These are phyloP conservation scores for Pseudoscleropodium purum DNA, from an alignment of 225 moss, liverwort and hornwort species.

Conservation along the genomic window DNA sequence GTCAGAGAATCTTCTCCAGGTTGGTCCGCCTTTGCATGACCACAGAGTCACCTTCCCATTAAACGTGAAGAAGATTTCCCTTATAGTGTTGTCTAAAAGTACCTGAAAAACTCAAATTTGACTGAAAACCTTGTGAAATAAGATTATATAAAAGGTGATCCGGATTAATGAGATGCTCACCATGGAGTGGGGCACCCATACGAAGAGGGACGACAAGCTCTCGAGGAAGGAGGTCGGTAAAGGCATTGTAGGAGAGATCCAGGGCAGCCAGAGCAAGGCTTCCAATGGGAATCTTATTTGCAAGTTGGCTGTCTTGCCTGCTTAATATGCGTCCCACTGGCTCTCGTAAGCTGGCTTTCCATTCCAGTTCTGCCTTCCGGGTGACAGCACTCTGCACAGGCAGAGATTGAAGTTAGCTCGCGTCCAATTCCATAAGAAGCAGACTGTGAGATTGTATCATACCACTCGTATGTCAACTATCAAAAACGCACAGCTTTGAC, in stretches of 20 bases:
- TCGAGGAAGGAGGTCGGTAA: constrained; percentile 53
- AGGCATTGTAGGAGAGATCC: constrained; percentile 71
- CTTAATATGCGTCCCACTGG: constrained; percentile 4
- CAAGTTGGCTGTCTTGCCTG: neutral
- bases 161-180: constrained; percentile 17
- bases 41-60: neutral
- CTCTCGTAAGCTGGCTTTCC: constrained; percentile 72
- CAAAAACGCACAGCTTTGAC: neutral
- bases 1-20: neutral
- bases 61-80: neutral
- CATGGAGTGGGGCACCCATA: constrained; percentile 58
- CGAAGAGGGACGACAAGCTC: constrained; percentile 47
- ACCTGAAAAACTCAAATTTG: neutral
- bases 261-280: constrained; percentile 50
- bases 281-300: neutral
- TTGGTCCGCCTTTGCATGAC: neutral
- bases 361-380: constrained; percentile 58
- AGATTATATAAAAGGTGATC: neutral
- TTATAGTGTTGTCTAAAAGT: neutral
- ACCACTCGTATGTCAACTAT: neutral
- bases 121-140: neutral
- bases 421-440: neutral
- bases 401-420: neutral
- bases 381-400: constrained; percentile 48
- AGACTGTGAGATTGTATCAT: neutral